Evolutionary conservation across 2,329 filamentous ascomycete genomes (phyloP).

Genomic region (Xylariales sp.): DNA sequence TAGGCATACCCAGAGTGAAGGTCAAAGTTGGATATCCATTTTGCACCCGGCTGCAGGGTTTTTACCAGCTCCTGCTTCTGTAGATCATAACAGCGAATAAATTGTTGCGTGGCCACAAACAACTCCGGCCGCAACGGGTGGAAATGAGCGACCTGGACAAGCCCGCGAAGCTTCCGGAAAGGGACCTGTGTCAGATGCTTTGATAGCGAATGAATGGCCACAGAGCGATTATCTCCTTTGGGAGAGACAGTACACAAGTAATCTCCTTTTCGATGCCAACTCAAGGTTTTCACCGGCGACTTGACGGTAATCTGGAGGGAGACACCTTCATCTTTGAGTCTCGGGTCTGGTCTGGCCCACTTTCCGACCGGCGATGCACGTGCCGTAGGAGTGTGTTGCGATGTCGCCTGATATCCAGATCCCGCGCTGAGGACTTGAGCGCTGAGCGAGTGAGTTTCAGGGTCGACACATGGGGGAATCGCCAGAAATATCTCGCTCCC

Average conservation of each 20-base stretch:
- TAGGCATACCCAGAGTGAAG: constrained; percentile 90
- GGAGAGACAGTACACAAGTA: constrained; percentile 92
- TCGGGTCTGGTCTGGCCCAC: constrained; percentile 74
- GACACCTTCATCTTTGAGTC: constrained; percentile 73
- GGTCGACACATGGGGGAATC: constrained; percentile 67
- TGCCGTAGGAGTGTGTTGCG: constrained; percentile 48
- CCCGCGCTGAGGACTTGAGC: constrained; percentile 76
- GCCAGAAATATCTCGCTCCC: constrained; percentile 85
- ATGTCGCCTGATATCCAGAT: constrained; percentile 85
- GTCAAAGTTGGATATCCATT: constrained; percentile 90
- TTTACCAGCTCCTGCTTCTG: constrained; percentile 88
- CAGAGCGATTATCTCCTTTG: constrained; percentile 68
- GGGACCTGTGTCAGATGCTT: constrained; percentile 94
- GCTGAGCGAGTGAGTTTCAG: constrained; percentile 68
- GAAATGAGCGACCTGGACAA: constrained; percentile 86
- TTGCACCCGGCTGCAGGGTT: constrained; percentile 85
- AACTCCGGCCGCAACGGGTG: constrained; percentile 90
- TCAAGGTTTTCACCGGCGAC: constrained; percentile 77
- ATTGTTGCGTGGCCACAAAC: constrained; percentile 92
- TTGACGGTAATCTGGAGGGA: constrained; percentile 76
- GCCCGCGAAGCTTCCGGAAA: constrained; percentile 71
- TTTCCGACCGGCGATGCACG: constrained; percentile 73
- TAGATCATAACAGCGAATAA: constrained; percentile 90
- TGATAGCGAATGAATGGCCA: constrained; percentile 90
- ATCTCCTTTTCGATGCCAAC: constrained; percentile 91